Evolutionary conservation across 208 protist species (phyloP), one percentile per base, ranked within the genome.

Genomic region (Phytomonas sp.): DNA sequence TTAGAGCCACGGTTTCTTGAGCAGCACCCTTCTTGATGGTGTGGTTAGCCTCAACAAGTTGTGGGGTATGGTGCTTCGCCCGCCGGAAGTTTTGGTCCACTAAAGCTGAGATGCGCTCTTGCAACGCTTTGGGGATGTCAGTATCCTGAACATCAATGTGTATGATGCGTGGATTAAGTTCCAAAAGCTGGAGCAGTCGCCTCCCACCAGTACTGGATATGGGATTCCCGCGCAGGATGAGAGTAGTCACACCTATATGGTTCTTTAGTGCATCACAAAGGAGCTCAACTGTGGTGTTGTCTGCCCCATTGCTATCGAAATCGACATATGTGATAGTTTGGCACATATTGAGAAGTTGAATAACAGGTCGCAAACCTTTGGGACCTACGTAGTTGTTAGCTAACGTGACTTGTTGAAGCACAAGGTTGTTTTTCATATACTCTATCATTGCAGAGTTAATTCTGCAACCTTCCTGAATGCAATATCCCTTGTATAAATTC

Each of bases 361-460:
- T 68, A 33, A 97, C 85, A 0, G 93, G 91, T 0, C 83, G 78
- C 29, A 95, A 77, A 8, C 93, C 93, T 8, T 91, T 92, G 6
- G 91, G 76, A 26, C 93, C 93, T n/a, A 97, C 76, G 61, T 97
- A 97, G 80, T 95, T 95, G 72, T 80, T 79, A 19, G 76, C 62
- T 6, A 97, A 77, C 30, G 77, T 67, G 7, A 96, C 67, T 12
- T 79, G 77, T 62, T 90, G 73, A 4, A 80, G 63, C 29, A 61
- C 69, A 63, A 76, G 67, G 61, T 80, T 60, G 56, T 70, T 66
- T 62, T 86, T 72, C 16, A 94, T 88, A 70, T 86, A 86, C 16
- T 73, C 71, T 19, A 95, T 67, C 29, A 97, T 73, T 11, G 92
- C 88, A 0, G 89, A 94, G 77, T 97, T 97, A 7, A 82, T 78